Conservation (phyloP, 202 grass and related monocot genomes). For the Miscanthus sacchariflorus region DNA sequence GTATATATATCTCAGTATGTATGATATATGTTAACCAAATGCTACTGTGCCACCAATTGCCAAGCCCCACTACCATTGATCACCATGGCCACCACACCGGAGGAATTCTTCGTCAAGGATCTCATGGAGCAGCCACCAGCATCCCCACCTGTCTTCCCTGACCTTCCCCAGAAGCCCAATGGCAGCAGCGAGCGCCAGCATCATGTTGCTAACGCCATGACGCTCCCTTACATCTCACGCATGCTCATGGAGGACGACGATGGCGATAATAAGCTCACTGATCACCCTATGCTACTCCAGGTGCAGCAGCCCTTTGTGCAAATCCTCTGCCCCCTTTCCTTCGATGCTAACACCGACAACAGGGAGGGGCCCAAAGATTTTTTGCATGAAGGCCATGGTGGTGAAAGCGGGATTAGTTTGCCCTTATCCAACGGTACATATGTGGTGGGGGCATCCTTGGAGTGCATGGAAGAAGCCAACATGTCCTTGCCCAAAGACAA, state of each 20-base stretch:
- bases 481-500: conserved; percentile 43
- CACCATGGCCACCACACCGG: conserved; percentile 46
- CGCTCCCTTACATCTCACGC: conserved; percentile 59
- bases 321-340: conserved; percentile 35
- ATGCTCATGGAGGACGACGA: conserved; percentile 73
- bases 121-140: neutral
- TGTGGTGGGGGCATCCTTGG: neutral
- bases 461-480: conserved; percentile 47
- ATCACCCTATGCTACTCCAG: conserved; percentile 40
- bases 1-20: too few species aligned
- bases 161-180: neutral
- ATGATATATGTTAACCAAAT: too few species aligned
- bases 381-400: neutral
- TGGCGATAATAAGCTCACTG: conserved; percentile 1
- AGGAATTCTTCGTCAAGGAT: conserved; percentile 42
- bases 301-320: conserved; percentile 44
- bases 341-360: neutral
- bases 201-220: conserved; percentile 28
- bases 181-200: neutral
- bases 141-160: conserved; percentile 39
- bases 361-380: neutral
- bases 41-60: too few species aligned
- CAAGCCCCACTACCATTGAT: neutral
- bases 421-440: neutral
- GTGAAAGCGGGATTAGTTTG: neutral